Percentiles rank a stretch among this genome's conserved stretches.
Conservation (phyloP, 148 eudicot species). For the Rhododendron mucronatum region DNA sequence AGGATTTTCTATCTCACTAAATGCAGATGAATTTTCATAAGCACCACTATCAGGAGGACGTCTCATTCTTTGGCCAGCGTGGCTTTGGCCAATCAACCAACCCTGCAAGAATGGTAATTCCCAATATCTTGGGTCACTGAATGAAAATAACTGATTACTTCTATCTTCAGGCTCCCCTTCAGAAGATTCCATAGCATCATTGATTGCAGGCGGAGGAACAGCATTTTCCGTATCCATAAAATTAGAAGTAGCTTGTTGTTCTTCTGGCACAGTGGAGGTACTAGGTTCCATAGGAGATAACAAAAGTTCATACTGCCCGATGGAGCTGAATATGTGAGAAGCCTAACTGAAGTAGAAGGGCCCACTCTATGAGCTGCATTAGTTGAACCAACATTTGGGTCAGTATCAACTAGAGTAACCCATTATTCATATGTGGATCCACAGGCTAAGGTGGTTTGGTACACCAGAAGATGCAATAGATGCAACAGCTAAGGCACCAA, state of each 20-base stretch:
- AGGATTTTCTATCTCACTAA: slow-evolving; percentile 30
- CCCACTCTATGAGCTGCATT: slow-evolving; percentile 51
- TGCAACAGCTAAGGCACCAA: background rate
- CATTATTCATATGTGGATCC: background rate
- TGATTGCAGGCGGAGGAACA: slow-evolving; percentile 34
- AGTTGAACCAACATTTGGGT: slow-evolving; percentile 32
- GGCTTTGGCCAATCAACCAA: slow-evolving; percentile 96
- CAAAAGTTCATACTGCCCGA: slow-evolving; percentile 85
- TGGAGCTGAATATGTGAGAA: slow-evolving; percentile 92
- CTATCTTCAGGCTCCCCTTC: slow-evolving; percentile 66
- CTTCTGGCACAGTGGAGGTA: slow-evolving; percentile 42
- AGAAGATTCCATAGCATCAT: slow-evolving; percentile 62
- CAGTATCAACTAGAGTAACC: slow-evolving; percentile 19
- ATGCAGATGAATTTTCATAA: slow-evolving; percentile 36
- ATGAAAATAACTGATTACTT: slow-evolving; percentile 62
- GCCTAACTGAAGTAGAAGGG: slow-evolving; percentile 71
- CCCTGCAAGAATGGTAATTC: slow-evolving; percentile 95
- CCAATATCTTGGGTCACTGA: slow-evolving; percentile 77
- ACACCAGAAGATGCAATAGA: background rate
- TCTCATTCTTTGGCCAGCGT: slow-evolving; percentile 71
- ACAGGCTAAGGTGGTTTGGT: background rate
- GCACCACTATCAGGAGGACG: slow-evolving; percentile 42
- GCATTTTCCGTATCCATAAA: slow-evolving; percentile 40
- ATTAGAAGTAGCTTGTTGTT: slow-evolving; percentile 31
- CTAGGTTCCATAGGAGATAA: slow-evolving; percentile 68